phyloP scores from a whole-genome alignment of 306 rosid species.

The Lithocarpus polystachyus region DNA sequence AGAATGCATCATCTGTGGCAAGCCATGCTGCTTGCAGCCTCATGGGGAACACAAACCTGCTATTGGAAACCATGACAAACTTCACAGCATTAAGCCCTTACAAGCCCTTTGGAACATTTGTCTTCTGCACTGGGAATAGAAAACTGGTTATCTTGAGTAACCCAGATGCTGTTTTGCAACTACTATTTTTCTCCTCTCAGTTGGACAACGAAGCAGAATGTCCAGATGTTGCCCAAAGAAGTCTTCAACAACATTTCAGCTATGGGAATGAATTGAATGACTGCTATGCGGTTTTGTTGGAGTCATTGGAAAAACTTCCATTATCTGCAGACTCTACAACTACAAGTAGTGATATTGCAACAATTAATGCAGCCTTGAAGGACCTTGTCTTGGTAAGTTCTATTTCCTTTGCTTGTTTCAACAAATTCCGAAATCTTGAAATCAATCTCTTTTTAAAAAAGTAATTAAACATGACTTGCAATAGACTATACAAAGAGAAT shows the following conservation, averaged over 20 bases:
- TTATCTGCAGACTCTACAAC: slow-evolving; percentile 28
- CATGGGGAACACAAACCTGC: slow-evolving; percentile 66
- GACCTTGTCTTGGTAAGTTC: slow-evolving; percentile 68
- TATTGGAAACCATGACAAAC: slow-evolving; percentile 45
- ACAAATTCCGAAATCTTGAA: neutral
- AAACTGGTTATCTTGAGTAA: slow-evolving; percentile 43
- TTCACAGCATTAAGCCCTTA: slow-evolving; percentile 68
- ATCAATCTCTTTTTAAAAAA: neutral
- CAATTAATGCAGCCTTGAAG: slow-evolving; percentile 38
- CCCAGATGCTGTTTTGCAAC: slow-evolving; percentile 71
- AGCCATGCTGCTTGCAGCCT: slow-evolving; percentile 62
- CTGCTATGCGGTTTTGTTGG: slow-evolving; percentile 32
- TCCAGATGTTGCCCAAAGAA: slow-evolving; percentile 22
- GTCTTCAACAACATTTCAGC: slow-evolving; percentile 45
- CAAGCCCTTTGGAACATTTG: slow-evolving; percentile 73
- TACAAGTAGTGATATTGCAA: slow-evolving; percentile 13
- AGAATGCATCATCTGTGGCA: slow-evolving; percentile 41
- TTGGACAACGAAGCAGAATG: slow-evolving; percentile 17
- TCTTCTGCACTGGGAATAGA: slow-evolving; percentile 49
- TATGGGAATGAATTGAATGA: slow-evolving; percentile 36
- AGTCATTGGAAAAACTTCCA: slow-evolving; percentile 38
- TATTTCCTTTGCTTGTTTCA: neutral
- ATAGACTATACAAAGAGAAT: too few relatives aligned
- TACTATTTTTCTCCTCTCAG: slow-evolving; percentile 53
- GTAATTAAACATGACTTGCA: neutral